Evolutionary conservation across 192 early-diverging fungal species (phyloP), one percentile per base, ranked within the genome.

Genomic region (Gaertneriomyces semiglobifer): DNA sequence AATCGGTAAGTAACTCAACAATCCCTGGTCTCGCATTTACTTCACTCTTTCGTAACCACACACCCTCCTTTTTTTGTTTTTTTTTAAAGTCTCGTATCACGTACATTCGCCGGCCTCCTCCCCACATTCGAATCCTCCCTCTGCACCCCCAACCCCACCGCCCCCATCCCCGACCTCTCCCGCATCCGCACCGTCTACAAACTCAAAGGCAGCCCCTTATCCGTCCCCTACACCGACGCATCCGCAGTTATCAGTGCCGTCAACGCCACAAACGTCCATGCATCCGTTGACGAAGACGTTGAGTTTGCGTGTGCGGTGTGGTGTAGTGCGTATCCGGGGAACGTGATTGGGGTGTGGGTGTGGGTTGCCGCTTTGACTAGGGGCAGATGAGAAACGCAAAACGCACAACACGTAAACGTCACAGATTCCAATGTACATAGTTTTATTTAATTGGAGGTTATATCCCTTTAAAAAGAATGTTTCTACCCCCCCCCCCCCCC

Each of bases 231-330:
- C 54, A 78, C 75, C 2, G 79, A 81, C 58, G 57, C 69, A 44
- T 43, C 38, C 10, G 43, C 53, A 5, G 51, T 79, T 1, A 50
- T 79, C 18, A 42, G 55, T 8, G 74, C 77, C 1, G 53, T 82
- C 6, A 39, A 58, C 25, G 71, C 68, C 11, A 82, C 69, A 4
- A 73, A 72, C n/a, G 59, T 78, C 11, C 66, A 77, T 55, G 45
- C 60, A 9, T 57, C 59, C n/a, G 69, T 68, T 5, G 66, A 60
- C 25, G 52, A 52, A 19, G 77, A 64, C 16, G 77, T 78, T 0
- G 79, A 81, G 58, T 81, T 81, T 72, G 79, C 76, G 7, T 54
- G 84, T 19, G 79, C 68, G 5, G 77, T 81, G 7, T 60, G 56
- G 19, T 73, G 76, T 8, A 20, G 42, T 12, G 76, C 53, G 16